These are phyloP conservation scores for Penicillium sp. DNA, from an alignment of 2,329 filamentous ascomycete species.

Conservation along the genomic window DNA sequence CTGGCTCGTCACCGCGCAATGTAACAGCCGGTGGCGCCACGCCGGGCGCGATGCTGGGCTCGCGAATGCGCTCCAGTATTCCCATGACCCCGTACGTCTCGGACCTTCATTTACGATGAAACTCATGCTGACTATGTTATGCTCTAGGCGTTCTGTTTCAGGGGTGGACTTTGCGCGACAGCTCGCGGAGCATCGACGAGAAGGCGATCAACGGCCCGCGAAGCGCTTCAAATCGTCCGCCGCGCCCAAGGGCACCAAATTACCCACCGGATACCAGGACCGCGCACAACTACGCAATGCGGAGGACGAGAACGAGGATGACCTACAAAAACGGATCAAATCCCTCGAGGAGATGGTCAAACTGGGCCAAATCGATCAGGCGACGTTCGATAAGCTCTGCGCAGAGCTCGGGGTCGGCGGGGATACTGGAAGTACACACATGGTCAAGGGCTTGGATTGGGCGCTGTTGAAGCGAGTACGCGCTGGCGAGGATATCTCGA, in stretches of 20 bases:
- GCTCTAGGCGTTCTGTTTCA: constrained; percentile 64
- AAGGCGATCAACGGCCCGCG: constrained; percentile 53
- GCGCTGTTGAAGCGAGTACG: constrained; percentile 59
- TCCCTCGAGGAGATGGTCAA: constrained; percentile 81
- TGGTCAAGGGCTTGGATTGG: constrained; percentile 91
- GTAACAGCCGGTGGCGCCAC: constrained; percentile 49
- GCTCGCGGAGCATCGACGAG: constrained; percentile 71
- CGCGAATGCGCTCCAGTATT: constrained; percentile 75
- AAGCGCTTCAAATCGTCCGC: constrained; percentile 76
- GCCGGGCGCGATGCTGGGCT: constrained; percentile 65
- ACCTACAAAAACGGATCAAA: constrained; percentile 67
- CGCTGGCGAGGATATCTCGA: constrained; percentile 58
- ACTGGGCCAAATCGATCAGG: constrained; percentile 77
- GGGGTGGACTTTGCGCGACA: constrained; percentile 79
- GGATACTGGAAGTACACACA: constrained; percentile 75
- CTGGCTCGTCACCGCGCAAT: constrained; percentile 20
- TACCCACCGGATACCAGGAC: constrained; percentile 81
- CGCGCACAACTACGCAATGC: constrained; percentile 67
- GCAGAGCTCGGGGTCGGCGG: constrained; percentile 77
- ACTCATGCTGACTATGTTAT: constrained; percentile 11
- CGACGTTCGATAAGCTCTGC: constrained; percentile 73
- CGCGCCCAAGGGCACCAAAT: constrained; percentile 78
- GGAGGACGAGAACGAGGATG: constrained; percentile 53
- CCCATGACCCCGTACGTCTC: constrained; percentile 85
- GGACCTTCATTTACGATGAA: not conserved